These are phyloP conservation scores for Phytophthora tubulina DNA, from an alignment of 352 stramenopile species.

Conservation along the genomic window DNA sequence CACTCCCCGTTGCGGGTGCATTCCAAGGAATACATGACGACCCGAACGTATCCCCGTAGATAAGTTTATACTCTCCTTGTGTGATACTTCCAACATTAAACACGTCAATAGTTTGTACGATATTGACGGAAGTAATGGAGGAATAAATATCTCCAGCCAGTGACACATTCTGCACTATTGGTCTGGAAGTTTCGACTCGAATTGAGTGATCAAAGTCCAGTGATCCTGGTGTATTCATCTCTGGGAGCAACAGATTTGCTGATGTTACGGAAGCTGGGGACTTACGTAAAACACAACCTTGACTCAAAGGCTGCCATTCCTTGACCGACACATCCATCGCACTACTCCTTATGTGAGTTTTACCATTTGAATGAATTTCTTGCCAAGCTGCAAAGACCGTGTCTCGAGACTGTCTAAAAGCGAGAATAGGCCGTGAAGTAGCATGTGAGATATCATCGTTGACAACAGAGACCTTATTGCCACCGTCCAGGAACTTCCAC, in stretches of 20 bases:
- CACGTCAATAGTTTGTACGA: slow-evolving; percentile 67
- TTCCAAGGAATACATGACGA: slow-evolving; percentile 72
- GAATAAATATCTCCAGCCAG: slow-evolving; percentile 51
- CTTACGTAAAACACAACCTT: slow-evolving; percentile 57
- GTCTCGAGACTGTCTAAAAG: slow-evolving; percentile 14
- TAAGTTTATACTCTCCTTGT: slow-evolving; percentile 63
- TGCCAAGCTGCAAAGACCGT: slow-evolving; percentile 54
- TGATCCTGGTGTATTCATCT: slow-evolving; percentile 53
- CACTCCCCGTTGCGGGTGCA: slow-evolving; percentile 36
- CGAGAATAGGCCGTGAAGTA: slow-evolving; percentile 42
- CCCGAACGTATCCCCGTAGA: slow-evolving; percentile 48
- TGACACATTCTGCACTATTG: slow-evolving; percentile 44
- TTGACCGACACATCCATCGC: slow-evolving; percentile 17
- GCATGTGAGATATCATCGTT: slow-evolving; percentile 52
- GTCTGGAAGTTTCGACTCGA: slow-evolving; percentile 62
- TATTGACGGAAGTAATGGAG: slow-evolving; percentile 45
- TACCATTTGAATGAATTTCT: slow-evolving; percentile 48
- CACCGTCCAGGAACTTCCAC: slow-evolving; percentile 63
- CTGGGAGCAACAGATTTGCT: slow-evolving; percentile 59
- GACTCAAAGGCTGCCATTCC: slow-evolving; percentile 62
- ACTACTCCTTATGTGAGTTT: slow-evolving; percentile 49
- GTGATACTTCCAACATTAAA: slow-evolving; percentile 59
- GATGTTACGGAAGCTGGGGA: slow-evolving; percentile 46
- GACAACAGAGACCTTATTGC: slow-evolving; percentile 40
- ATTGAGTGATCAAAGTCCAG: slow-evolving; percentile 66